Base-by-base conservation (phyloP, 2,329 filamentous ascomycete species). In the Pezicula carpinea region DNA sequence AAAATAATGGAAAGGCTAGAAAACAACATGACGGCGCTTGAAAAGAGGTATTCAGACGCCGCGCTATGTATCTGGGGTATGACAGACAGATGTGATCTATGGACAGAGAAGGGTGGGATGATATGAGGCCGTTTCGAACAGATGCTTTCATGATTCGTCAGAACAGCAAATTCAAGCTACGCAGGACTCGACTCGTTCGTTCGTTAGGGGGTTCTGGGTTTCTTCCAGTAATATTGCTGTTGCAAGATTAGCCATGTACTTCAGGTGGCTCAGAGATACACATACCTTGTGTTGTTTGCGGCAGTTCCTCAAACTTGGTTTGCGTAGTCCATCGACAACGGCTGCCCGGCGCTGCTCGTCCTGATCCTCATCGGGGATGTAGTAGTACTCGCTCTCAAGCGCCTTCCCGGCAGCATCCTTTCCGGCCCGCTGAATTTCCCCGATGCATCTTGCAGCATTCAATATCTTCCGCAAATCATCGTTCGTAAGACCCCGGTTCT, bases 371-470 rank as follows among this genome's bases (percentile, higher is more conserved):
- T 97, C 92, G 0, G 91, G 87, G 6, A 96, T 76, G 62, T 99
- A 99, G 69, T 97, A 97, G 66, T 95, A 97, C 66, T 99, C 91
- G 72, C 88, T 95, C 74, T 99, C 92, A 1, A 99, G 78, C 6
- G 85, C 72, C 71, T 96, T 93, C 56, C 93, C 93, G 0, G 93
- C 92, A 5, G 93, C 93, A 64, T 99, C 93, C 67, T 97, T 99
- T 63, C 93, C 93, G 65, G 92, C 85, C 33, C 93, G 85, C 43
- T 79, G 76, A 59, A 99, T 96, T 65, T 93, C 85, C 39, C 93
- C 93, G 53, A 97, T 83, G 63, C 89, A 96, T 7, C 78, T 67
- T 5, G 88, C 87, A 19, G 74, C 72, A 62, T 90, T 85, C 36
- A 97, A 79, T 48, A 95, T 76, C 39, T 70, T 73, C 50, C 84